Percentiles rank a stretch among this genome's conserved stretches.
Conservation (phyloP, 345 rosid genomes). For the Pistacia integerrima region DNA sequence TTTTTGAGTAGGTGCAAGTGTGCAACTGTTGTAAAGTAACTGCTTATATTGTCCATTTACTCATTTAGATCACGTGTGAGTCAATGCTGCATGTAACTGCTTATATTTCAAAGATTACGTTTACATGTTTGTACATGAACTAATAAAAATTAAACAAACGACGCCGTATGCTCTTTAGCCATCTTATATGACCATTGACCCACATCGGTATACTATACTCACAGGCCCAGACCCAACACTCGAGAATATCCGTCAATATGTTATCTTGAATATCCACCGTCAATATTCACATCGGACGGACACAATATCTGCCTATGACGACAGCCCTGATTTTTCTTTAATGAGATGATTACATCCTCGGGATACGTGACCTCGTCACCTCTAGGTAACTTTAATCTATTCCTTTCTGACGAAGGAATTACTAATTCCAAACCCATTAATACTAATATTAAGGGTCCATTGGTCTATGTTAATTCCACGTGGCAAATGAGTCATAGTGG, state of each 20-base stretch:
- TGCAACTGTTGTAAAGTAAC: no score
- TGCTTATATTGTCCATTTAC: no score
- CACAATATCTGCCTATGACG: not conserved
- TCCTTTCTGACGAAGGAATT: not conserved
- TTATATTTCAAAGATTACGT: no score
- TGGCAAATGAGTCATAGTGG: not conserved
- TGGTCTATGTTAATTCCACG: not conserved
- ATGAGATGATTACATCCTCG: not conserved
- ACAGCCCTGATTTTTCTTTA: not conserved
- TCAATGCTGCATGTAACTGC: no score
- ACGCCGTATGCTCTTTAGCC: not conserved
- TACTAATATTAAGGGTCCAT: no score
- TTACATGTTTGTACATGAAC: no score
- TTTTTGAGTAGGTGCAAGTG: no score
- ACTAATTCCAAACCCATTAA: not conserved
- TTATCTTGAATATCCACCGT: not conserved
- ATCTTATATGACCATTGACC: not conserved
- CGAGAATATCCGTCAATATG: not conserved
- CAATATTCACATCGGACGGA: not conserved
- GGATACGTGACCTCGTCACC: not conserved
- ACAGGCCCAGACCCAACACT: no score
- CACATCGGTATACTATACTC: no score
- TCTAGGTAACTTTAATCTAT: not conserved
- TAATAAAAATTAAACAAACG: not conserved
- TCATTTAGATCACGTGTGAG: no score